Evolutionary conservation across 169 alveolate genomes (phyloP), one percentile per base, ranked within the genome.

Genomic region (Plasmodium cynomolgi): DNA sequence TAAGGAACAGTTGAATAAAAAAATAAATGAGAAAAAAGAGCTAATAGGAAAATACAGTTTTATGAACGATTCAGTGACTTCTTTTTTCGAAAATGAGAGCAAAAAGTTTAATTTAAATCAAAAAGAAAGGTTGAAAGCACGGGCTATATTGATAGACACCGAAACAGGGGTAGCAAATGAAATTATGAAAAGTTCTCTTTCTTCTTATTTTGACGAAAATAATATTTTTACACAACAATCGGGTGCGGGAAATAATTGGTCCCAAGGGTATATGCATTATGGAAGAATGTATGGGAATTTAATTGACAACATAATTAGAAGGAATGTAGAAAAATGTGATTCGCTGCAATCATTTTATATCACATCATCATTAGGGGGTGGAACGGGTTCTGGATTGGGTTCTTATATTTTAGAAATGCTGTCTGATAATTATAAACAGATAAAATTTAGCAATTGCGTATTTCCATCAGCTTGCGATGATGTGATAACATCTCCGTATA

Each of bases 311-410:
- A 97, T 96, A 96, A 95, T 98, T 1, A 96, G 98, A 83, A 96
- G 95, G 83, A 97, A 97, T 47, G 98, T 97, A 23, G 99, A 98
- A 90, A 94, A 96, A 72, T 98, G 99, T 84, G 99, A 99, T 95
- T 97, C 99, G n/a, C 95, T 98, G 31, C 99, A 99, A 95, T 98
- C 99, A 72, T 99, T 99, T 95, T 96, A 98, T 92, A 95, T 99
- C 33, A 96, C 98, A 44, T 99, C 99, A 85, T 98, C 99, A 2
- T 97, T 99, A 29, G 99, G 99, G 15, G 99, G 99, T 23, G 99
- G 99, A n/a, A 98, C 99, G 33, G 99, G 99, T 7, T 97, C 99
- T 23, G 99, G 99, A 1, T 94, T 99, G 72, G 99, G 99, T 41
- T 97, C 99, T 54, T 98, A 97, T 94, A 96, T 98, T 58, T 95